Evolutionary conservation across 805 yeast genomes (phyloP), one percentile per base, ranked within the genome.

Genomic region (Saccharomycopsis synnaedendra): DNA sequence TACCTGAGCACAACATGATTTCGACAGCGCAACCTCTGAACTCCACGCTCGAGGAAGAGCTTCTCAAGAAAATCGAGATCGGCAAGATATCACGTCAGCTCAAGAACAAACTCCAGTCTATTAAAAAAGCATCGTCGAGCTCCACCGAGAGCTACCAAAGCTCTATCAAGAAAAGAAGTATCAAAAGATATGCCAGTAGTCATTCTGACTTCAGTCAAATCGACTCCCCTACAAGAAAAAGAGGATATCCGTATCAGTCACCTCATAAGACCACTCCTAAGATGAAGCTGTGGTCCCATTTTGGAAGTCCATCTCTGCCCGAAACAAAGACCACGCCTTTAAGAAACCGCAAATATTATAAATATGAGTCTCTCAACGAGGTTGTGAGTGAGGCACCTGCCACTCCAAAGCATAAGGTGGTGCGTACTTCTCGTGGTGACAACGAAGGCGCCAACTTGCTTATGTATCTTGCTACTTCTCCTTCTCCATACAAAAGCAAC

Each of bases 401-500:
- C 5, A 49, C 53, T 5, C 53, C 53, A 43, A 49, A 49, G 38
- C 11, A 42, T 6, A 49, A 49, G 35, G 41, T 45, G 29, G n/a
- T 35, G 8, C 40, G 48, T 41, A 42, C 45, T 32, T n/a, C 11
- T 6, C 35, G 47, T 39, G 34, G 41, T 11, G 57, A 57, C 28
- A 70, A 68, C 43, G 93, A 84, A 62, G 95, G 94, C 9, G 95
- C 94, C 1, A 90, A 82, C 60, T 65, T 86, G 52, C 70, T 86
- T 52, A 74, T 86, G 76, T 86, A 76, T 62, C 67, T 86, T 55
- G 94, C 95, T 2, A 82, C 89, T 5, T 83, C 93, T 5, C 95
- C 95, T 1, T 76, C 85, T 0, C 84, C 84, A 1, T 50, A 10
- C 32, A 32, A 19, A 51, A 11, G 29, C 40, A 30, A 41, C 28